phyloP scores from a whole-genome alignment of 768 basidiomycete genomes.

The Macrolepiota dolichaula region DNA sequence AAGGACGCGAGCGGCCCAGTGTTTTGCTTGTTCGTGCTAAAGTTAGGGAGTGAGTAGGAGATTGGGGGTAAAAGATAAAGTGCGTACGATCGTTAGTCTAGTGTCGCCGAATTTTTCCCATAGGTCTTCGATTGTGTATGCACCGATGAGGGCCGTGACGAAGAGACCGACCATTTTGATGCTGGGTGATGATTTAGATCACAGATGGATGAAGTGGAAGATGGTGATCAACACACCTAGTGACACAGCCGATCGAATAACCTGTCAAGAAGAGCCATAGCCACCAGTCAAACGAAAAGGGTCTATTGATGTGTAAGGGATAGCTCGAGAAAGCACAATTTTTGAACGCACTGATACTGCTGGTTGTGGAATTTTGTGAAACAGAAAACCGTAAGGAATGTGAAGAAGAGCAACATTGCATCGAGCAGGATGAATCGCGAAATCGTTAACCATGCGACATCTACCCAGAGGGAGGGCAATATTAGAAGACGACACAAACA shows the following conservation, averaged over 20 bases:
- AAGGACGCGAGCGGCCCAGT: conserved; percentile 84
- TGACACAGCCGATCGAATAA: conserved; percentile 93
- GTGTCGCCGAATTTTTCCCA: conserved; percentile 99
- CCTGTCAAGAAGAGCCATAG: conserved; percentile 91
- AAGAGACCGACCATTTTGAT: conserved; percentile 97
- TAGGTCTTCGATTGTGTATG: conserved; percentile 96
- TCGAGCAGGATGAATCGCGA: conserved; percentile 97
- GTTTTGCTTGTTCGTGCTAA: conserved; percentile 82
- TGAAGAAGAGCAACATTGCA: conserved; percentile 99
- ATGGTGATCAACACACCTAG: conserved; percentile 50
- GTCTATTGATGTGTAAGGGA: conserved; percentile 39
- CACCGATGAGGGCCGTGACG: conserved; percentile 89
- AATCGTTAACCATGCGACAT: conserved; percentile 95
- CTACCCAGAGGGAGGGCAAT: conserved; percentile 41
- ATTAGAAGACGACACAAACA: conserved; percentile 1
- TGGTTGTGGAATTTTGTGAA: conserved; percentile 97
- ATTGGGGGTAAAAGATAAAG: neutral
- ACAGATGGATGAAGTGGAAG: neutral
- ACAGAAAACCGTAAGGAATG: conserved; percentile 93
- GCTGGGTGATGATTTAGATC: conserved; percentile 34
- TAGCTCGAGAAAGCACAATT: neutral
- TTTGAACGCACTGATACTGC: conserved; percentile 74
- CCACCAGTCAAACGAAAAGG: conserved; percentile 98
- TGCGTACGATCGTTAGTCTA: conserved; percentile 80
- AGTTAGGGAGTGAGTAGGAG: conserved; percentile 5